Base-by-base conservation (phyloP, 495 filamentous ascomycete species). In the Hyaloscypha finlandica region DNA sequence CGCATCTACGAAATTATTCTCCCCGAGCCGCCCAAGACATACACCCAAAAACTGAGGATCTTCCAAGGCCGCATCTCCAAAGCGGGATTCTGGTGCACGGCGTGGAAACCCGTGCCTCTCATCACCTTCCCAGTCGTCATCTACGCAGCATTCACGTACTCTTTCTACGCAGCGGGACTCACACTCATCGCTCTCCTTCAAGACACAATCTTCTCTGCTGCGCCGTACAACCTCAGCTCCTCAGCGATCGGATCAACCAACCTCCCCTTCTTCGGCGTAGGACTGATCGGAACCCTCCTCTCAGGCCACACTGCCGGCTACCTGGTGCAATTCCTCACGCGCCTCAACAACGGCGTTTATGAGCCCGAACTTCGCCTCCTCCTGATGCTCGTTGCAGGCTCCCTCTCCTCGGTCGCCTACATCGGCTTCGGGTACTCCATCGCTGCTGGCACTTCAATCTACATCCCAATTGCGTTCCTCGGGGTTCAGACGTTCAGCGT, bases 351-450 rank as follows among this genome's bases (percentile, higher is more conserved):
- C 16, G 81, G 80, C 25, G 74, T 84, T 39, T 86, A 81, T 63
- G 84, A 86, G 70, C 84, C 84, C 6, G 84, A 85, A 71, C 81
- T 79, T 67, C 78, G 84, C n/a, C 76, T 86, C 51, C 74, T 84
- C 35, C 77, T 84, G 22, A 81, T 85, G 71, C 57, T 78, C 63
- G 76, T 84, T 16, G 79, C 80, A 2, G 74, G 75, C 37, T 42
- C 82, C 9, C 66, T 83, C 2, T 79, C 78, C 29, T 69, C 78
- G 11, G 78, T 78, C 11, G 87, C 85, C 32, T 83, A 85, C 66
- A 81, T 59, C 16, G 61, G 66, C 25, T 64, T 68, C 48, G 66
- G 66, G 2, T 37, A 53, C 33, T 45, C 59, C 12, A 51, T 68
- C 61, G 25, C 85, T 45, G 79, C 72, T 51, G 70, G 81, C 63